These are phyloP conservation scores for Pezicula neosporulosa DNA, from an alignment of 2,329 filamentous ascomycete species.

Conservation along the genomic window DNA sequence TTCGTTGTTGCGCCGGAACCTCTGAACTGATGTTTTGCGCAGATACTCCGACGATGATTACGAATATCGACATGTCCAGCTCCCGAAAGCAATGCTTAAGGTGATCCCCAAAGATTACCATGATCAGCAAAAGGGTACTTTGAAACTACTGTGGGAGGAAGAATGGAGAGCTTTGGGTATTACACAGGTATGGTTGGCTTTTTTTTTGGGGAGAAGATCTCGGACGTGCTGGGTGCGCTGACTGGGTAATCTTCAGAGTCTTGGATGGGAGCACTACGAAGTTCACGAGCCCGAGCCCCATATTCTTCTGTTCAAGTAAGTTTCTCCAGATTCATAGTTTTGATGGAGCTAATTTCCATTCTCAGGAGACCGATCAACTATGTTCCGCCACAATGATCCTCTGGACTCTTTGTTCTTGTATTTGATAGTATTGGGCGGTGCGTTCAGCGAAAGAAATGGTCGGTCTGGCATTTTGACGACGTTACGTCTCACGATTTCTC, in stretches of 20 bases:
- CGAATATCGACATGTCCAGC: constrained; percentile 96
- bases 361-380: constrained; percentile 27
- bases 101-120: constrained; percentile 94
- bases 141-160: constrained; percentile 97
- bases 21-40: constrained; percentile 17
- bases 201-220: neutral
- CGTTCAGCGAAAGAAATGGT: constrained; percentile 21
- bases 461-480: constrained; percentile 23
- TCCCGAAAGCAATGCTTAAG: constrained; percentile 98
- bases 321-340: constrained; percentile 12
- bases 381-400: constrained; percentile 19
- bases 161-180: constrained; percentile 98
- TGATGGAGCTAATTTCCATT: too few species aligned
- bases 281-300: constrained; percentile 98
- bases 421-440: constrained; percentile 21
- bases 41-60: constrained; percentile 92
- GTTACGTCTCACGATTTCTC: constrained; percentile 29
- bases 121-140: constrained; percentile 80
- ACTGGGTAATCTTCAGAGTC: constrained; percentile 57
- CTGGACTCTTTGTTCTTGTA: constrained; percentile 6
- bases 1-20: neutral
- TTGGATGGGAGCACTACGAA: constrained; percentile 99
- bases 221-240: constrained; percentile 5
- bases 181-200: constrained; percentile 69
- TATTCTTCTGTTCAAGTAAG: constrained; percentile 97